A percentile compares a stretch with the other conserved stretches of the same genome.
Evolutionary conservation across 768 basidiomycete species (phyloP).

Genomic region (Chiua virens): DNA sequence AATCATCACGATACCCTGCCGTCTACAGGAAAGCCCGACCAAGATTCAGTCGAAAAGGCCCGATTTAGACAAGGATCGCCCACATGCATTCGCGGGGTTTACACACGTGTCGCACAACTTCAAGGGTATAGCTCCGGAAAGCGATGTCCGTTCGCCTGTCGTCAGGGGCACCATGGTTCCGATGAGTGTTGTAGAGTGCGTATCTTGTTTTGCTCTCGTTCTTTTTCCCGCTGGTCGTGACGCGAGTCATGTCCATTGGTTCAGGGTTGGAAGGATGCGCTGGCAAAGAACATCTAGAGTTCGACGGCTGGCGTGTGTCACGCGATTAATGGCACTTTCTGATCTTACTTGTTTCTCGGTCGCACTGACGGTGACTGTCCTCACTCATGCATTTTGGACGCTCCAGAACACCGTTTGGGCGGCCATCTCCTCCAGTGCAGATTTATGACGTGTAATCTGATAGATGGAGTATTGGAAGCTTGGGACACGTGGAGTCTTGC

Average conservation of each 20-base stretch:
- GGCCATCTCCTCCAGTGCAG: conserved; percentile 24
- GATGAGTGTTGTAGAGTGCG: conserved; percentile 20
- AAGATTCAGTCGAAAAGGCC: not conserved
- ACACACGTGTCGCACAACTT: conserved; percentile 15
- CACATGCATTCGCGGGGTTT: conserved; percentile 8
- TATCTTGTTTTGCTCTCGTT: not conserved
- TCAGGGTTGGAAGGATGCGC: conserved; percentile 10
- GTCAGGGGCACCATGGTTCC: conserved; percentile 24
- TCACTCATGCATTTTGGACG: conserved; percentile 19
- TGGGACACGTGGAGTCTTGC: not conserved
- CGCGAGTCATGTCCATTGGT: conserved; percentile 8
- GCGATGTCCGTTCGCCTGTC: conserved; percentile 32
- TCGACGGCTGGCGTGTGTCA: conserved; percentile 5
- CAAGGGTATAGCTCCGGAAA: conserved; percentile 9
- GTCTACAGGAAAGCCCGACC: not conserved
- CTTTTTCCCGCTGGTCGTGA: conserved; percentile 6
- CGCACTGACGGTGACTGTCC: conserved; percentile 11
- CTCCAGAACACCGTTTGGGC: conserved; percentile 24
- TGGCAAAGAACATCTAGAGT: conserved; percentile 11
- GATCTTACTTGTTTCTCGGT: conserved; percentile 18
- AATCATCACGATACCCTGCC: conserved; percentile 10
- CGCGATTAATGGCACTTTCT: conserved; percentile 5
- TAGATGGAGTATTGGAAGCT: conserved; percentile 1
- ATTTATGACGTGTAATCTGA: conserved; percentile 3
- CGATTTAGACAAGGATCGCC: not conserved